A percentile compares a stretch with the other conserved stretches of the same genome.
Conservation (phyloP, 2,329 filamentous ascomycete genomes). For the Colletotrichum trifolii region DNA sequence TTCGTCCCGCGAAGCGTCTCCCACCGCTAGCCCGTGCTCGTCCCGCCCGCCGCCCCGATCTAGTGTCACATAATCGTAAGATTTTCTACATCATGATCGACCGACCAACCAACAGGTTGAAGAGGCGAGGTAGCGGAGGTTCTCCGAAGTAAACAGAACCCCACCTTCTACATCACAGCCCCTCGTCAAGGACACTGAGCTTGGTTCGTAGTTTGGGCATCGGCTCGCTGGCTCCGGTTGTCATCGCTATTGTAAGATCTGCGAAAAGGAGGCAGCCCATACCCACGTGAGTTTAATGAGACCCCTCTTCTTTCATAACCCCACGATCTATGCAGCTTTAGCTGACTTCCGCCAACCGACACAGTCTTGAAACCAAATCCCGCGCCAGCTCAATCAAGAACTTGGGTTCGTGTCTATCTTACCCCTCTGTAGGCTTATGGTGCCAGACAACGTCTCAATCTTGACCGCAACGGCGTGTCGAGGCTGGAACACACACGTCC, state of each 20-base stretch:
- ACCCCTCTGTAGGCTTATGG: not conserved
- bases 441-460: not conserved
- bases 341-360: not conserved
- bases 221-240: too few relatives aligned
- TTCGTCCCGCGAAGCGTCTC: slow-evolving; percentile 6
- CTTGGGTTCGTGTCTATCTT: not conserved
- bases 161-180: slow-evolving; percentile 6
- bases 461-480: slow-evolving; percentile 11
- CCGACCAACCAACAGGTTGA: not conserved
- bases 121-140: slow-evolving; percentile 1
- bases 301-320: not conserved
- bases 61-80: slow-evolving; percentile 1
- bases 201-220: not conserved
- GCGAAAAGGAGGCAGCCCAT: too few relatives aligned
- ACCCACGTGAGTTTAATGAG: slow-evolving; percentile 1
- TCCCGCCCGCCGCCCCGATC: slow-evolving; percentile 2
- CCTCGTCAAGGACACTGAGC: not conserved
- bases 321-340: not conserved
- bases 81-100: not conserved
- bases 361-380: slow-evolving; percentile 12
- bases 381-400: not conserved
- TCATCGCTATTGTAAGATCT: too few relatives aligned
- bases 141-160: slow-evolving; percentile 3
- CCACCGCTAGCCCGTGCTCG: slow-evolving; percentile 2
- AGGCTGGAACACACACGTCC: slow-evolving; percentile 4